Base-by-base conservation (phyloP, 2,329 filamentous ascomycete genomes). In the Diplodia intermedia region DNA sequence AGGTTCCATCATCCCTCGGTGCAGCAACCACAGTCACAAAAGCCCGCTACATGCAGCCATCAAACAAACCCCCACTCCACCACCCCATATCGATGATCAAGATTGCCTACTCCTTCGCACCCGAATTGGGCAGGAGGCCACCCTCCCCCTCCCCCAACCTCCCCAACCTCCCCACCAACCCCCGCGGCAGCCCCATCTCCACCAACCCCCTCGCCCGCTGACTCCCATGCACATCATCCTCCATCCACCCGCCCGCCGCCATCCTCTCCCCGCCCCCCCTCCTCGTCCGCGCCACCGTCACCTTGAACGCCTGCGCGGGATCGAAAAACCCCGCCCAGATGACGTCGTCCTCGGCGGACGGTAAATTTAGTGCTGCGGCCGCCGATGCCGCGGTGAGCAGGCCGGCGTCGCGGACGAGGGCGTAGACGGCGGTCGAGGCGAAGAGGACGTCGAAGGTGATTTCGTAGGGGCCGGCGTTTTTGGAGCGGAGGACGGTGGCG, bases 361-460 rank as follows among this genome's bases (percentile, higher is more conserved):
- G n/a, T n/a, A n/a, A n/a, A n/a, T 3, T 12, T 1, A 55, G 29
- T 1, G 53, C 53, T 1, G 12, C 53, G 7, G 53, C 18, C 29
- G 15, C 29, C 8, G 53, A n/a, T 18, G 36, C 1, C 2, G 18
- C 15, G 15, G 11, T 36, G 15, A 55, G 18, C 29, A 55, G 3
- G 2, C 2, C 53, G 5, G 18, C 36, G 14, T 55, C 14, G 3
- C 18, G 53, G 11, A 55, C 18, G 1, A 55, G 29, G 3, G 4
- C 18, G 29, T 55, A 55, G 15, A 55, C 53, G 12, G 8, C 23
- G 3, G 15, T 20, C 53, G 1, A 55, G 0, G 73, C 73, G 71
- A 86, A 86, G 65, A 86, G 82, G 43, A 84, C 77, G 67, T 86
- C 85, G 31, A 86, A 78, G 0, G 84, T 86, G 33, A 86, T 77